Base-by-base conservation (phyloP, 768 basidiomycete genomes). In the Mycena rebaudengoi region DNA sequence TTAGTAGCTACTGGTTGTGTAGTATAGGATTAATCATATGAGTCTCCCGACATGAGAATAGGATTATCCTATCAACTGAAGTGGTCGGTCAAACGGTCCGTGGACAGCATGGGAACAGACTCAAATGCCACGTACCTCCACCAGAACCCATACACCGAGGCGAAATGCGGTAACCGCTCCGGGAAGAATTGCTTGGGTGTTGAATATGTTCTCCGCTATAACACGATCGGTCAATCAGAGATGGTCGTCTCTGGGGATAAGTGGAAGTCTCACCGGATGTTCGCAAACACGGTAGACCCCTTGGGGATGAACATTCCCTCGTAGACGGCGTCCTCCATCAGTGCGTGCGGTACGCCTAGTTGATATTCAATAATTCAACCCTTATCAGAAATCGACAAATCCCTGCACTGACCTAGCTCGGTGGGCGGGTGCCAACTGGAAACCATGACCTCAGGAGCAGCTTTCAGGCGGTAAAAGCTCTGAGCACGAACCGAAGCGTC, bases 101-200 rank as follows among this genome's bases (percentile, higher is more conserved):
- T 33, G 39, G 46, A 14, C 33, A 20, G 8, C 16, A n/a, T 32
- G n/a, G 0, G 26, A 26, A 67, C 53, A 58, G 61, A 30, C 59
- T 49, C 37, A 58, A 33, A 58, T 58, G 23, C 25, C 5, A 49
- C 63, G 32, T 29, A 67, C 69, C 71, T 55, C 21, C 75, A 68
- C 12, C 71, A 71, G 25, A 68, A 72, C 11, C 73, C 73, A 50
- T 71, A 74, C 7, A 50, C 45, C 4, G 57, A 63, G 25, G 44
- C 46, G 5, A 46, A 33, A 20, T 53, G 46, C 12, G 71, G 73
- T 35, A 60, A 75, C 16, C 75, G 68, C 13, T 70, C 62, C 23
- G 75, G 75, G 18, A 64, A 56, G 58, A 76, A 76, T 5, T 29
- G 21, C 25, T 49, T n/a, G n/a, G n/a, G n/a, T n/a, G n/a, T n/a